These are phyloP conservation scores for Phytopythium boreale DNA, from an alignment of 352 stramenopile genomes.

Conservation along the genomic window DNA sequence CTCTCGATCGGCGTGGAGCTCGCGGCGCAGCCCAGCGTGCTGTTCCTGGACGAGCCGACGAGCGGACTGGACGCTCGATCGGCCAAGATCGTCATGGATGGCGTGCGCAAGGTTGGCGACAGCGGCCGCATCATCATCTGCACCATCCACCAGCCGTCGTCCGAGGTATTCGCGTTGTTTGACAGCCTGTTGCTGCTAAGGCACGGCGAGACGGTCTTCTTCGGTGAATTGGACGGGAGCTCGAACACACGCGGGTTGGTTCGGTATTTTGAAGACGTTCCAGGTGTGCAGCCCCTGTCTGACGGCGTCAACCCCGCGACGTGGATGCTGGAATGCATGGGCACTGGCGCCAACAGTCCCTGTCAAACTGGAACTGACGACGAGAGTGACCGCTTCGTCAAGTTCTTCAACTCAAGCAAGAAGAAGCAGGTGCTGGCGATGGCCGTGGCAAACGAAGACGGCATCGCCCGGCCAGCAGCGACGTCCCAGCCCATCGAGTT, in stretches of 20 bases:
- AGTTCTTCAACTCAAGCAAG: conserved; percentile 27
- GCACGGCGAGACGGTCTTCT: conserved; percentile 36
- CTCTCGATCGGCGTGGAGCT: conserved; percentile 85
- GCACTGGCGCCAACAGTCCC: conserved; percentile 16
- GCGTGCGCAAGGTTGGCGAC: too few relatives aligned
- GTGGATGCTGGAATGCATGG: conserved; percentile 83
- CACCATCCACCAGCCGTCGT: conserved; percentile 28
- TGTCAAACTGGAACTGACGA: too few relatives aligned
- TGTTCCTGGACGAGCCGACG: conserved; percentile 71
- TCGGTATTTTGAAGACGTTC: conserved; percentile 27
- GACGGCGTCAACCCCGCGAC: conserved; percentile 81
- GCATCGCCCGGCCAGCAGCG: not conserved
- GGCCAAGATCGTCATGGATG: conserved; percentile 34
- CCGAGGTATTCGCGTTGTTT: conserved; percentile 76
- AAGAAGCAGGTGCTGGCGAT: conserved; percentile 21
- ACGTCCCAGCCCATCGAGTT: conserved; percentile 11
- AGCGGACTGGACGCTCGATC: conserved; percentile 75
- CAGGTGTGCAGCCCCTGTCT: conserved; percentile 30
- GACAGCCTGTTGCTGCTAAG: conserved; percentile 70
- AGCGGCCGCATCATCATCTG: too few relatives aligned
- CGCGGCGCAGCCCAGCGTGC: conserved; percentile 58
- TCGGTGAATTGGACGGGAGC: conserved; percentile 25
- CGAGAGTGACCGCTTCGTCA: conserved; percentile 20
- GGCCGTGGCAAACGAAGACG: conserved; percentile 11
- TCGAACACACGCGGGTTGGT: conserved; percentile 7